Evolutionary conservation across 768 basidiomycete genomes (phyloP), one percentile per base, ranked within the genome.

Genomic region (Auricularia sp.): DNA sequence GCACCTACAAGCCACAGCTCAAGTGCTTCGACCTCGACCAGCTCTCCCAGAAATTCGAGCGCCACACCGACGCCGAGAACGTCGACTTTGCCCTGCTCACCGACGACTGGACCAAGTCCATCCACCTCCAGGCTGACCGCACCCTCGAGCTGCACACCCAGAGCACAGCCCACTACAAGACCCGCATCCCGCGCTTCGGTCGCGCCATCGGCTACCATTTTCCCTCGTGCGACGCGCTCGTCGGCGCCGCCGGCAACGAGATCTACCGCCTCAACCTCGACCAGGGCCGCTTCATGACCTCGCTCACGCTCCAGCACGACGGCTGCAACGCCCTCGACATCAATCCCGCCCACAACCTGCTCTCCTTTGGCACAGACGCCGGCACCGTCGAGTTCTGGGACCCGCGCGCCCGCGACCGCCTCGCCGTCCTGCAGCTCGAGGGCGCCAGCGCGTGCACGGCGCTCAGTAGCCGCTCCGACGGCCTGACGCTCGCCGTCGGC

Each of bases 91-190:
- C 88, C 80, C 94, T 97, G 78, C 81, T 98, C 7, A 98, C 95
- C 1, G 91, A 95, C 71, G 96, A 98, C 79, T 98, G 96, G 96
- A 98, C 96, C 6, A 98, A 98, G 74, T 88, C 91, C n/a, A 81
- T 98, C 67, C 94, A 97, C 73, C 83, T 99, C 2, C 97, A 98
- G 81, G 88, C 88, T 61, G 94, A 98, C 78, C 87, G 97, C n/a
- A 91, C 91, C 3, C 74, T 99, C 64, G 92, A 94, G 71, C 79
- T 99, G 4, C 97, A 99, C 73, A 96, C 92, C 0, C 97, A 98
- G 73, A 85, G 90, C 58, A 93, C 93, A 0, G 84, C 94, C 66
- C 91, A 98, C 74, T 92, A 97, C 72, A 86, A 89, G 44, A 92
- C 94, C 5, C 84, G 97, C 68, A 90, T 98, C 82, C 97, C 97